Evolutionary conservation across 768 basidiomycete species (phyloP).

Genomic region (Suillus ampliporus): DNA sequence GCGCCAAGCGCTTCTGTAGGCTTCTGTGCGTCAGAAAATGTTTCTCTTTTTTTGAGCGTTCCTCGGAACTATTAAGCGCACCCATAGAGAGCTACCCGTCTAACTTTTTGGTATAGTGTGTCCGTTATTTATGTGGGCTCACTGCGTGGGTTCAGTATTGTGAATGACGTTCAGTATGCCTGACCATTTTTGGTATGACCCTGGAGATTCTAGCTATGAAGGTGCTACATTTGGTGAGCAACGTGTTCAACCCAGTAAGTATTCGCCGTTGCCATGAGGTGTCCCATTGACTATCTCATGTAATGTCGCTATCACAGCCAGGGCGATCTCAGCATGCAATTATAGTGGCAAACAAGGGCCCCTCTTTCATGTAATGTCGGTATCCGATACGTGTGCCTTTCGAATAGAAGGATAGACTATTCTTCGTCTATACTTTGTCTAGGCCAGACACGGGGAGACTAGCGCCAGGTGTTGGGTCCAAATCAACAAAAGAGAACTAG

Average conservation of each 20-base stretch:
- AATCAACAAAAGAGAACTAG: slow-evolving; percentile 24
- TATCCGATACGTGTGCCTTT: not conserved
- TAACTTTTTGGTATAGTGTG: too few species aligned
- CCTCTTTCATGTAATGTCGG: not conserved
- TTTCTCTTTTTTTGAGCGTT: not conserved
- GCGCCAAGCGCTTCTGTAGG: not conserved
- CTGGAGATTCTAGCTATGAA: not conserved
- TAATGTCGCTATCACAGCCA: not conserved
- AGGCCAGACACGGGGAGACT: not conserved
- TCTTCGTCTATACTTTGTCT: not conserved
- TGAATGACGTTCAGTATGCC: not conserved
- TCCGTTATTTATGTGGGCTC: not conserved
- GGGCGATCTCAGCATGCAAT: not conserved
- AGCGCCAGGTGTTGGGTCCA: not conserved
- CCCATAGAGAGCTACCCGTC: not conserved
- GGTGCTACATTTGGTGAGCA: slow-evolving; percentile 5
- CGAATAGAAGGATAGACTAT: not conserved
- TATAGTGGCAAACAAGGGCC: not conserved
- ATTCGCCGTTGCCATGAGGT: slow-evolving; percentile 12
- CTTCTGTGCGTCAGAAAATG: not conserved
- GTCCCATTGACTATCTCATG: not conserved
- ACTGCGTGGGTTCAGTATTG: not conserved
- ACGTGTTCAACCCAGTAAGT: slow-evolving; percentile 7
- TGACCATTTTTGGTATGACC: slow-evolving; percentile 7
- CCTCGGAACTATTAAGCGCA: not conserved